Evolutionary conservation across 805 yeast species (phyloP), one percentile per base, ranked within the genome.

Genomic region (Lachancea cidri): DNA sequence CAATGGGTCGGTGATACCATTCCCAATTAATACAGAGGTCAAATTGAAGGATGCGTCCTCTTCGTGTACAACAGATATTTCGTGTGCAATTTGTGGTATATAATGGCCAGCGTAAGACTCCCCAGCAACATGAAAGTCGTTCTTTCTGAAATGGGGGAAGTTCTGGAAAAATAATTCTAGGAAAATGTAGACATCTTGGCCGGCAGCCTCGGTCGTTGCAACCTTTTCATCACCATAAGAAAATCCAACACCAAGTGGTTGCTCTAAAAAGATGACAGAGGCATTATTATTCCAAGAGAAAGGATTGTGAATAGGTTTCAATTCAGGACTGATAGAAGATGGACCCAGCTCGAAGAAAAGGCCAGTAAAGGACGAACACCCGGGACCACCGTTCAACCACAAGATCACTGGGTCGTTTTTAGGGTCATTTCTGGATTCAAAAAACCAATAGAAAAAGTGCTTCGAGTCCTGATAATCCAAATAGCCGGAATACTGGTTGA

Each of bases 371-470:
- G 96, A 86, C 0, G 96, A 86, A 60, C 97, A 89, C 9, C 97
- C 97, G 29, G 97, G 97, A 4, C 97, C 96, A 49, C 97, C 97
- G 59, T 89, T 89, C 53, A 89, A 71, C 98, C 91, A 84, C 48
- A 83, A 65, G 41, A 91, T 74, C 17, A 88, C 73, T 2, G 97
- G 97, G 64, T 91, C 97, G 39, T 70, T 85, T 40, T 63, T 66
- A 3, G 97, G 97, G 61, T 86, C 87, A 55, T 81, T 81, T 68
- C 96, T 79, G 39, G 94, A 83, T 65, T 89, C 97, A 53, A 91
- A 91, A 56, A 83, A 81, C 95, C 95, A 88, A 70, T 81, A 91
- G 64, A 89, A 91, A 62, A 89, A 81, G 64, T 86, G 94, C 67
- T 88, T 89, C 50, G 81, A 84, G 38, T 79, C 81, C 39, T 67